Evolutionary conservation across 192 early-diverging fungal species (phyloP).

Genomic region (Coemansia sp.): DNA sequence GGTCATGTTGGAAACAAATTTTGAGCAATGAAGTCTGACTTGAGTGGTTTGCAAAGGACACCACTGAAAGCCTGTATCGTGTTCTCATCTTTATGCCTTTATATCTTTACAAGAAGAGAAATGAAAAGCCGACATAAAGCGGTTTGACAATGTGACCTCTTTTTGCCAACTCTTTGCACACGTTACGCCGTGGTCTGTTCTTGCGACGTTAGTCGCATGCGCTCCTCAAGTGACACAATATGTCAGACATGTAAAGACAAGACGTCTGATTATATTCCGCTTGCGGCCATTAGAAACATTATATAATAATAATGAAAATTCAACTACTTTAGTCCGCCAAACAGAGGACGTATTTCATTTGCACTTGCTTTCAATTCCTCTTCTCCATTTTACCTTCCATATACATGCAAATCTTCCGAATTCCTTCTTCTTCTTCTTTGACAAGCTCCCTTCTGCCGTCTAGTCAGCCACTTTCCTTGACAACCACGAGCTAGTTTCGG

Average conservation of each 20-base stretch:
- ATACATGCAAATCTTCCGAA: neutral
- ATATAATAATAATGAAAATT: neutral
- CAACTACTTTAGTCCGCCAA: neutral
- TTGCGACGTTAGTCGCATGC: slow-evolving; percentile 1
- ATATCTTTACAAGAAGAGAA: slow-evolving; percentile 4
- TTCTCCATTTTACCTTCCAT: neutral
- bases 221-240: slow-evolving; percentile 1
- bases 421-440: neutral
- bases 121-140: neutral
- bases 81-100: neutral
- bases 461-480: neutral
- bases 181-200: slow-evolving; percentile 2
- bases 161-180: slow-evolving; percentile 2
- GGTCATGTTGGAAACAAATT: neutral
- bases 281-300: neutral
- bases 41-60: neutral
- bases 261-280: neutral
- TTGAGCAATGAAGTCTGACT: neutral
- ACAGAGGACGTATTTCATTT: neutral
- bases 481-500: neutral
- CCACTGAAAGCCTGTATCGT: too few relatives aligned
- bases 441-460: neutral
- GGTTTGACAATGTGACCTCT: slow-evolving; percentile 9
- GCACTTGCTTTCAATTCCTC: neutral
- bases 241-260: neutral